Conservation (phyloP, 2,329 filamentous ascomycete species). For the Tolypocladium capitatum region DNA sequence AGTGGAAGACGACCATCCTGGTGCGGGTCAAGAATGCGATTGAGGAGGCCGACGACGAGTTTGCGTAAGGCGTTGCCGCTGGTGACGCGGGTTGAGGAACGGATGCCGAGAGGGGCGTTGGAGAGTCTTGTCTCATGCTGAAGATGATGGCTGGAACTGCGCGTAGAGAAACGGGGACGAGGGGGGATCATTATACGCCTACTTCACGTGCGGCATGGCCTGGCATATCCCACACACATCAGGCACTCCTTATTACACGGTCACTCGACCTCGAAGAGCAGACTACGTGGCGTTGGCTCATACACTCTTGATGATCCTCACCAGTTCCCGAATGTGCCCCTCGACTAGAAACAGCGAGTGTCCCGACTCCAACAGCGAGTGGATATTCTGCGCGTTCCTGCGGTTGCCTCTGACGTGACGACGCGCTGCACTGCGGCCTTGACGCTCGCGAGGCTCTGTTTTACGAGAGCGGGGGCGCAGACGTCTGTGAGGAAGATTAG, state of each 20-base stretch:
- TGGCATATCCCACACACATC: background rate
- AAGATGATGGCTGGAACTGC: background rate
- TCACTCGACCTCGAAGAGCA: background rate
- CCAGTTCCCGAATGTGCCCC: background rate
- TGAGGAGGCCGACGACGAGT: constrained; percentile 39
- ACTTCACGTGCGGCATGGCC: background rate
- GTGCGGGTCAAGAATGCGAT: constrained; percentile 75
- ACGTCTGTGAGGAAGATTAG: too few relatives aligned
- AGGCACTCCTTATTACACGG: background rate
- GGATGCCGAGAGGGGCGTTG: background rate
- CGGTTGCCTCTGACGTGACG: too few relatives aligned
- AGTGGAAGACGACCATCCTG: constrained; percentile 88
- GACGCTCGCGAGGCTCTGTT: too few relatives aligned
- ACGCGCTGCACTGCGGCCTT: too few relatives aligned
- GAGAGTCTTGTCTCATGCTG: background rate
- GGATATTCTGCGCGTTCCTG: too few relatives aligned
- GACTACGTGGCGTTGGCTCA: background rate
- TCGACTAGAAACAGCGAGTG: background rate
- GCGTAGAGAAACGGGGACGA: background rate
- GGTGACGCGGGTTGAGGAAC: background rate
- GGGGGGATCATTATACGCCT: background rate
- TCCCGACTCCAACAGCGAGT: too few relatives aligned
- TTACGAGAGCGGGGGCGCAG: too few relatives aligned
- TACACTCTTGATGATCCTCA: background rate
- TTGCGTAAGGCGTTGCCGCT: constrained; percentile 18